phyloP scores from a whole-genome alignment of 2,329 filamentous ascomycete genomes.

The Tolypocladium ovalisporum region DNA sequence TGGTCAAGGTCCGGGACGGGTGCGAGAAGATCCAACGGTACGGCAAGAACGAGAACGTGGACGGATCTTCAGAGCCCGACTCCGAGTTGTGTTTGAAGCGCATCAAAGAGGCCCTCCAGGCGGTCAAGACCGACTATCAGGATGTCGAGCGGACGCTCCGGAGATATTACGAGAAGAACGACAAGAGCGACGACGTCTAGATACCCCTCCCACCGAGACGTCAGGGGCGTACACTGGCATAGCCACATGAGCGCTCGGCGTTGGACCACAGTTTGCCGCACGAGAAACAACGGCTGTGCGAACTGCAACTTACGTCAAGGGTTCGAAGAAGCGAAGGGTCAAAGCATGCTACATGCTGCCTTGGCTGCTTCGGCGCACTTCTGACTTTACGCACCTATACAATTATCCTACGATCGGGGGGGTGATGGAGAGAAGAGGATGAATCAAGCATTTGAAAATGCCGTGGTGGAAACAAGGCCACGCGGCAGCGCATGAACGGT shows the following conservation, averaged over 20 bases:
- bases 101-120: slow-evolving; percentile 58
- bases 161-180: slow-evolving; percentile 44
- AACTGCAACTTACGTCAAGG: not conserved
- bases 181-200: slow-evolving; percentile 10
- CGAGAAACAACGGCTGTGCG: not conserved
- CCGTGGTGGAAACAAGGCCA: not conserved
- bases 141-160: slow-evolving; percentile 61
- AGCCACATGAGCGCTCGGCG: not conserved
- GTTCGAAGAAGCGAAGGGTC: not conserved
- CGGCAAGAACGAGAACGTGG: slow-evolving; percentile 71
- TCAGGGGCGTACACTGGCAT: not conserved
- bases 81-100: slow-evolving; percentile 56
- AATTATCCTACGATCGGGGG: not conserved
- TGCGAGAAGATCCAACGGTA: slow-evolving; percentile 97
- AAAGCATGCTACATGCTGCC: not conserved
- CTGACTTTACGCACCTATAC: not conserved
- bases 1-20: slow-evolving; percentile 80
- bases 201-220: not conserved
- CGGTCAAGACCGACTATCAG: slow-evolving; percentile 66
- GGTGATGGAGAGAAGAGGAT: not conserved
- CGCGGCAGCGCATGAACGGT: not conserved
- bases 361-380: not conserved
- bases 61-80: slow-evolving; percentile 57
- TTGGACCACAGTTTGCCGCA: not conserved
- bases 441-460: not conserved